Base-by-base conservation (phyloP, 345 rosid genomes). In the Gossypium rotundifolium region DNA sequence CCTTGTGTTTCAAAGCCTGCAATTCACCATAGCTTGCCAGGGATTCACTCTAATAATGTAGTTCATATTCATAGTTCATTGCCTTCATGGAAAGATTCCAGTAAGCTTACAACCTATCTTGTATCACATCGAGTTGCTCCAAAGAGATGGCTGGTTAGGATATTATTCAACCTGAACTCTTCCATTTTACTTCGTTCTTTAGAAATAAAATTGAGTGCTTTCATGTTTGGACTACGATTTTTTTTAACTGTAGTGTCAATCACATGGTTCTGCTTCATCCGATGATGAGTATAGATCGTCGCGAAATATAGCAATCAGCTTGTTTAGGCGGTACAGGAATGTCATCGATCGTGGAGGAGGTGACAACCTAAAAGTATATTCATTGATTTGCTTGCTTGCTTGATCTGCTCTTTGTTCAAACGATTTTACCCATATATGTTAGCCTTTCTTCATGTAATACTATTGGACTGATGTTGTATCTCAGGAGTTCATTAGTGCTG, bases 281-380 rank as follows among this genome's bases (percentile, higher is more conserved):
- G 93, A 92, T 78, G 90, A 94, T 70, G 97, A 94, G 85, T 94
- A 90, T 60, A 94, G 90, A 73, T 94, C 98, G 4, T 91, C 94
- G 7, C 86, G 92, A 65, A 92, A 92, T 79, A 94, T 94, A 80
- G 97, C 98, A 3, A 83, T 87, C 81, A 92, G 92, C 82, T 83
- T 94, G 80, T 83, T 94, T 76, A 85, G 88, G 85, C 89, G 96
- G 49, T 92, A 94, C 84, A 90, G 85, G 83, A 89, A 87, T 33
- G 93, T 82, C 73, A 85, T 94, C 66, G 94, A 89, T 46, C 96
- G 98, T 5, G 98, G 98, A 74, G 92, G 91, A 89, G 97, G 89
- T 78, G 90, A 91, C 89, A 91, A 89, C 88, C 79, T 94, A 81
- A 89, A 89, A 88, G 97, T 92, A 91, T 81, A 79, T 81, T 78